These are phyloP conservation scores for Ulvella scutata DNA, from an alignment of 139 green algal species.

Conservation along the genomic window DNA sequence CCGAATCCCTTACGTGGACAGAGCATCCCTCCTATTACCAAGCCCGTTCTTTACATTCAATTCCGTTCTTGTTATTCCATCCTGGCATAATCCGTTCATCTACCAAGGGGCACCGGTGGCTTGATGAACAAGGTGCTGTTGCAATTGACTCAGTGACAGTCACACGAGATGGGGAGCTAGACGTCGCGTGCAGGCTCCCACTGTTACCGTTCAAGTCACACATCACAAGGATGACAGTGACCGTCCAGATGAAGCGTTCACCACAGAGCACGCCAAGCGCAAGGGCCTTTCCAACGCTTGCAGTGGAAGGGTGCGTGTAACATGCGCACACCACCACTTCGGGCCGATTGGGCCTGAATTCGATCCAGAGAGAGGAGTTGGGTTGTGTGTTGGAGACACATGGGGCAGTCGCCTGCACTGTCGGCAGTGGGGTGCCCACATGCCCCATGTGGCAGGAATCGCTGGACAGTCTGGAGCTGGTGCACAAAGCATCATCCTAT, in stretches of 20 bases:
- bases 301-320: conserved; percentile 82
- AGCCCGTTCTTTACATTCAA: too few species aligned
- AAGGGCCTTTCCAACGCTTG: conserved; percentile 74
- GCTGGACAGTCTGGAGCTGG: conserved; percentile 68
- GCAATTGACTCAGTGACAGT: too few species aligned
- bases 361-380: conserved; percentile 57
- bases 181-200: too few species aligned
- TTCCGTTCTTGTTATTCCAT: too few species aligned
- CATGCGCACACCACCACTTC: conserved; percentile 74
- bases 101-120: too few species aligned
- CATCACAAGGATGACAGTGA: conserved; percentile 30
- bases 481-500: conserved; percentile 24
- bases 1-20: too few species aligned
- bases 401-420: conserved; percentile 88
- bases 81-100: too few species aligned
- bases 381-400: conserved; percentile 67
- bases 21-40: too few species aligned
- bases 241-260: conserved; percentile 79
- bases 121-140: too few species aligned
- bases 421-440: conserved; percentile 86
- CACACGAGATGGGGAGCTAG: too few species aligned
- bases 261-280: conserved; percentile 51
- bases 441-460: conserved; percentile 92
- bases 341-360: conserved; percentile 78
- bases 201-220: too few species aligned